Evolutionary conservation across 202 grass and related monocot species (phyloP), one percentile per base, ranked within the genome.

Genomic region (Thinopyrum obtusiflorum): DNA sequence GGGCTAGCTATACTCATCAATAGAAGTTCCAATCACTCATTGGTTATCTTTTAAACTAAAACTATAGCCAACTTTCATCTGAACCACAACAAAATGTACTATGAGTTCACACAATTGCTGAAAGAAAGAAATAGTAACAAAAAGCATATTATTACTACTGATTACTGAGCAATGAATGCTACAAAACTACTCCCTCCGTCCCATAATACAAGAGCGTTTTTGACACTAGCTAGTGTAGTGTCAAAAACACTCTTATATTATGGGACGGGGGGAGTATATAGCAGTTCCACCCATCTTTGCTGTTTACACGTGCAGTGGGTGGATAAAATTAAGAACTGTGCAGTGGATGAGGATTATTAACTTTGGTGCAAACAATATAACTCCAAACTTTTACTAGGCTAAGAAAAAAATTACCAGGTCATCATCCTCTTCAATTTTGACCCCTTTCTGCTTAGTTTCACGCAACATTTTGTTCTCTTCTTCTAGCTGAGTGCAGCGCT

Each of bases 381-480:
- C 4, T 32, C 57, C 21, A 59, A 61, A 21, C 2, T 59, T 17
- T 9, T 49, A 63, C 33, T 81, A 35, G 40, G 32, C 65, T 21
- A 70, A 42, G 36, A 69, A 49, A 40, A 40, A 24, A 0, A 18
- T 46, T 89, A 94, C 88, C 88, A 92, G 61, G 67, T 90, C 88
- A 71, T 94, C 90, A 36, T 94, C 90, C 18, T 94, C 92, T 91
- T 90, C 90, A 39, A 79, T 77, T 77, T 86, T 85, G 65, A 49
- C 53, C 64, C 92, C 88, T 80, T 90, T 92, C 65, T 88, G 85
- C 24, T 85, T 87, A 83, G 71, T 84, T 80, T 92, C 88, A 68
- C 85, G 76, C 79, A 92, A 88, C 8, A 94, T 11, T 82, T 84
- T 92, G 69, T 90, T 94, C 64, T 94, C 88, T 76, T 94, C 88